Evolutionary conservation across 2,329 filamentous ascomycete genomes (phyloP).

Genomic region (Ophiostoma novo-ulmi): DNA sequence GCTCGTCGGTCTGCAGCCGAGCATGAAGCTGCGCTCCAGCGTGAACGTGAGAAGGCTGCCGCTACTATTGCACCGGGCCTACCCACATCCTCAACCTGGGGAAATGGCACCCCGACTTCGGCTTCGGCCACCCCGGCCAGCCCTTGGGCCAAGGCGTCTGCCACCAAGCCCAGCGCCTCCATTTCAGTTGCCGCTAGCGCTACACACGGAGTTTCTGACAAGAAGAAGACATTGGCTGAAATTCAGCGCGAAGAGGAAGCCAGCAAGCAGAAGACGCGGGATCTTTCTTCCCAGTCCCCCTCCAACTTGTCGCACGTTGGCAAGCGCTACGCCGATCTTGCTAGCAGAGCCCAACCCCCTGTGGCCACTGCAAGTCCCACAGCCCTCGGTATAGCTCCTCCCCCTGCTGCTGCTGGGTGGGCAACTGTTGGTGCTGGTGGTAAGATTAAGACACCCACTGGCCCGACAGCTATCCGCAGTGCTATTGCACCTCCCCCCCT

Average conservation of each 20-base stretch:
- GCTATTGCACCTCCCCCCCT: conserved; percentile 39
- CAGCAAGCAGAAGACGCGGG: conserved; percentile 70
- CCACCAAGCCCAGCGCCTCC: conserved; percentile 38
- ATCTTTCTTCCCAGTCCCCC: conserved; percentile 42
- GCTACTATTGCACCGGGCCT: conserved; percentile 67
- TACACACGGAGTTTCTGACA: conserved; percentile 35
- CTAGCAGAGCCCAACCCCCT: conserved; percentile 59
- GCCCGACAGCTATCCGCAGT: conserved; percentile 48
- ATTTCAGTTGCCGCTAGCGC: conserved; percentile 30
- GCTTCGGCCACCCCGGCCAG: conserved; percentile 47
- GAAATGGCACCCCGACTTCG: conserved; percentile 66
- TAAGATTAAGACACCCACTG: conserved; percentile 73
- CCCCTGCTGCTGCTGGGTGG: conserved; percentile 57
- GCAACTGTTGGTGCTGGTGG: conserved; percentile 91
- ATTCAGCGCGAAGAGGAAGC: conserved; percentile 95
- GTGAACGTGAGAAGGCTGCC: conserved; percentile 54
- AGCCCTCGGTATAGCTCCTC: conserved; percentile 35
- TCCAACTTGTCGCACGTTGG: conserved; percentile 35
- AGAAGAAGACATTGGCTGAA: conserved; percentile 88
- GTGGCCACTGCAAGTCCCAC: conserved; percentile 35
- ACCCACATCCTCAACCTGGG: conserved; percentile 86
- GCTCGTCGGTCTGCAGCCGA: conserved; percentile 73
- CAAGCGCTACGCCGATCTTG: conserved; percentile 93
- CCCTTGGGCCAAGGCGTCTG: conserved; percentile 63
- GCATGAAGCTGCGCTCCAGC: conserved; percentile 62